Conservation (phyloP, 208 protist species). For the Leptomonas seymouri region DNA sequence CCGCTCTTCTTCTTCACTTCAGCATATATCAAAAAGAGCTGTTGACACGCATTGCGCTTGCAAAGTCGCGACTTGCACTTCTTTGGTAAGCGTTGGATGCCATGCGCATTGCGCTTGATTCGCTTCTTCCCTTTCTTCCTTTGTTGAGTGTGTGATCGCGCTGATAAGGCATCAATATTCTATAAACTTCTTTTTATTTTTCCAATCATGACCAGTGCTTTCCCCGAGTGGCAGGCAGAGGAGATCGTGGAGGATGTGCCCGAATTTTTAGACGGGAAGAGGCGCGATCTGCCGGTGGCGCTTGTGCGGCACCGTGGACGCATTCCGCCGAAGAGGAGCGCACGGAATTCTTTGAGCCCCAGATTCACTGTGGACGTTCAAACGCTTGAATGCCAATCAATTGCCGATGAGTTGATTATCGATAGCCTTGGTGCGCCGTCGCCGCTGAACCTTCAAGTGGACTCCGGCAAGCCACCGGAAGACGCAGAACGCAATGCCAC, state of each 20-base stretch:
- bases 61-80: neutral
- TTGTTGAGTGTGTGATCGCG: too few relatives aligned
- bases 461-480: neutral
- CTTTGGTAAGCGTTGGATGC: neutral
- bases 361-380: conserved; percentile 23
- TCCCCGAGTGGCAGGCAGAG: conserved; percentile 32
- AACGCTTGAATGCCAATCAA: conserved; percentile 19
- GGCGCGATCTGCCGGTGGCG: conserved; percentile 12
- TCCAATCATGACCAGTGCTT: conserved; percentile 1
- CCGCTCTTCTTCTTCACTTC: too few relatives aligned
- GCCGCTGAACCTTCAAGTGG: conserved; percentile 6
- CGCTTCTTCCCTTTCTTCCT: neutral
- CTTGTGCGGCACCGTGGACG: conserved; percentile 23
- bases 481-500: neutral
- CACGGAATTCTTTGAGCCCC: conserved; percentile 2
- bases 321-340: conserved; percentile 33
- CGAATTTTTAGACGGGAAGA: conserved; percentile 39
- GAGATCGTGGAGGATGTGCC: conserved; percentile 51
- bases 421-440: conserved; percentile 12
- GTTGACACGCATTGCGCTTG: neutral
- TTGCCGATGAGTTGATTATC: conserved; percentile 31
- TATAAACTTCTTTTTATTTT: conserved; percentile 1
- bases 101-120: neutral
- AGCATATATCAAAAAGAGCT: too few relatives aligned
- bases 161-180: too few relatives aligned